Percentiles rank a stretch among this genome's conserved stretches.
Conservation (phyloP, 2,329 filamentous ascomycete genomes). For the Trichoderma sp. region DNA sequence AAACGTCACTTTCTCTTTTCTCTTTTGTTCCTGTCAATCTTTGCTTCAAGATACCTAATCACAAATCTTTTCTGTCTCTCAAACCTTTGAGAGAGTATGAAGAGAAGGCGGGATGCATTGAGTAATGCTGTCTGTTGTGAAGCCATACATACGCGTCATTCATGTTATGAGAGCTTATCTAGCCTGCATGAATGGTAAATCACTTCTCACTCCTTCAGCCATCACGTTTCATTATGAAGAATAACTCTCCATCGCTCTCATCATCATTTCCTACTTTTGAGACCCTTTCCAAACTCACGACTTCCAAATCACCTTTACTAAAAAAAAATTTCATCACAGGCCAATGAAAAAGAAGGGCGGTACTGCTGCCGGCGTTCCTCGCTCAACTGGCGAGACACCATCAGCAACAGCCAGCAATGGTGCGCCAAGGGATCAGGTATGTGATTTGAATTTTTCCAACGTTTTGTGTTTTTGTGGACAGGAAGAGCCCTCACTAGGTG, state of each 20-base stretch:
- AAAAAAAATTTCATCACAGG: constrained; percentile 47
- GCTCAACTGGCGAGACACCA: constrained; percentile 65
- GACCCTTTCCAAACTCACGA: background rate
- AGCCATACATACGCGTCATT: background rate
- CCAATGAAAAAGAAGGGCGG: constrained; percentile 73
- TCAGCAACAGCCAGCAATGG: constrained; percentile 62
- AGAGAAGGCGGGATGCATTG: background rate
- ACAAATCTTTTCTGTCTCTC: background rate
- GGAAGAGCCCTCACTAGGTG: background rate
- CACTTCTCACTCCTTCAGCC: background rate
- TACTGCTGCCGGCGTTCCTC: constrained; percentile 69
- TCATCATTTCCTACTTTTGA: background rate
- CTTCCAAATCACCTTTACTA: background rate
- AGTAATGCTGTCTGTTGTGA: background rate
- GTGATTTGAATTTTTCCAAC: constrained; percentile 33
- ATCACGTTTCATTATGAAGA: background rate
- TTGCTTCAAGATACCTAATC: background rate
- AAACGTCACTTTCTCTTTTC: background rate
- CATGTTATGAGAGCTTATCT: background rate
- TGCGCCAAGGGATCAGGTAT: constrained; percentile 57
- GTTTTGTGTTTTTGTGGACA: background rate
- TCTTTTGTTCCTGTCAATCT: background rate
- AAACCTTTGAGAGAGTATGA: background rate
- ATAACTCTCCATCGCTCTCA: background rate
- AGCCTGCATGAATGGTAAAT: background rate